phyloP scores from a whole-genome alignment of 805 yeast genomes.

The Sungouiella thailandica region DNA sequence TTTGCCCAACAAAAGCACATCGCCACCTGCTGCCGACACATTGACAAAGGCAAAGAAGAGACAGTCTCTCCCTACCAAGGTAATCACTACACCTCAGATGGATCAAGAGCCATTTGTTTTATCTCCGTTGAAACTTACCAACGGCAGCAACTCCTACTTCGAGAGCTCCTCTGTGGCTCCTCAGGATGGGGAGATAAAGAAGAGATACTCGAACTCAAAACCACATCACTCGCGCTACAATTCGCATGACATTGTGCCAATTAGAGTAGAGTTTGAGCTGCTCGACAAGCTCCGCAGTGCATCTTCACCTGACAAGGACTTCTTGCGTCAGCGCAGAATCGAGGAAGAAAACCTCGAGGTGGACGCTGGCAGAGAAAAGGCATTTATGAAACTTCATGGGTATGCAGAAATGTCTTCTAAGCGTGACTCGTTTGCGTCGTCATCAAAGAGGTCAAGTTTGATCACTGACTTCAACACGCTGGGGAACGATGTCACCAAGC shows the following conservation, averaged over 20 bases:
- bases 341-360: slow-evolving; percentile 14
- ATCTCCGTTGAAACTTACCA: slow-evolving; percentile 38
- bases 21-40: slow-evolving; percentile 35
- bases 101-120: slow-evolving; percentile 29
- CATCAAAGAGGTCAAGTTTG: slow-evolving; percentile 31
- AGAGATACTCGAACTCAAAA: slow-evolving; percentile 26
- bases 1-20: slow-evolving; percentile 3
- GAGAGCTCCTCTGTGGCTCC: slow-evolving; percentile 11
- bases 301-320: slow-evolving; percentile 26
- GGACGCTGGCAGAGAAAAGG: slow-evolving; percentile 16
- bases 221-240: slow-evolving; percentile 36
- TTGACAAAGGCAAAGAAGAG: slow-evolving; percentile 21
- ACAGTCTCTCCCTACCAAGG: slow-evolving; percentile 31
- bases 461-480: slow-evolving; percentile 18
- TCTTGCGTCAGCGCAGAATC: slow-evolving; percentile 9
- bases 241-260: slow-evolving; percentile 39
- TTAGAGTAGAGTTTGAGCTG: slow-evolving; percentile 39
- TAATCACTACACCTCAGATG: slow-evolving; percentile 19
- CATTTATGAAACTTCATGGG: slow-evolving; percentile 31
- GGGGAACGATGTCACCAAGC: slow-evolving; percentile 29
- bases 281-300: slow-evolving; percentile 17
- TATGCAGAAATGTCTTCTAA: slow-evolving; percentile 9
- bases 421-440: slow-evolving; percentile 14
- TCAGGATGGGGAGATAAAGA: slow-evolving; percentile 6
- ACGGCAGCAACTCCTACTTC: slow-evolving; percentile 15